phyloP scores from a whole-genome alignment of 2,329 filamentous ascomycete species.

The Ambrosiella cleistominuta region DNA sequence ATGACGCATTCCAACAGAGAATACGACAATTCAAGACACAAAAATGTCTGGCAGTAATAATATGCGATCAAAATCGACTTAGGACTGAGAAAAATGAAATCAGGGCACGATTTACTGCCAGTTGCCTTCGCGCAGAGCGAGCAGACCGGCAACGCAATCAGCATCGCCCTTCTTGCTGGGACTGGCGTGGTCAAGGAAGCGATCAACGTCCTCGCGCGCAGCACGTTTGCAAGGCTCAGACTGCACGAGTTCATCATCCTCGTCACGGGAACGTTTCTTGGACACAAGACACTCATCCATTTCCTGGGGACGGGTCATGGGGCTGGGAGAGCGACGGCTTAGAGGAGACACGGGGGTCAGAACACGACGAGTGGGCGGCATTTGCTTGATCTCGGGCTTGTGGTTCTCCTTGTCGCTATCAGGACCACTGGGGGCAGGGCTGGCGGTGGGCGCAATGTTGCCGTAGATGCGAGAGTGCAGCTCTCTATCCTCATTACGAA shows the following conservation, averaged over 20 bases:
- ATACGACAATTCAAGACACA: background rate
- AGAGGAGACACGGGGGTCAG: constrained; percentile 22
- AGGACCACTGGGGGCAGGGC: constrained; percentile 7
- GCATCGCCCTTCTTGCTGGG: constrained; percentile 64
- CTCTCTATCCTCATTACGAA: constrained; percentile 33
- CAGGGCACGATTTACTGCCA: constrained; percentile 32
- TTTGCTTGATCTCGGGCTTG: constrained; percentile 35
- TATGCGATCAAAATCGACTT: background rate
- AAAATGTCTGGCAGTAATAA: background rate
- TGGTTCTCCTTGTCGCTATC: constrained; percentile 81
- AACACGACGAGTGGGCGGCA: constrained; percentile 17
- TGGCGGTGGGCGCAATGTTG: constrained; percentile 1
- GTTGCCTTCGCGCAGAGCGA: constrained; percentile 81
- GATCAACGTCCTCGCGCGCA: constrained; percentile 43
- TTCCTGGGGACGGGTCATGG: constrained; percentile 7
- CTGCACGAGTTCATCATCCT: background rate
- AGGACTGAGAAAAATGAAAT: background rate
- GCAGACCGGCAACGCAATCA: constrained; percentile 74
- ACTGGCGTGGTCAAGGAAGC: constrained; percentile 54
- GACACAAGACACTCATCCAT: constrained; percentile 18
- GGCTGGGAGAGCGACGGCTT: constrained; percentile 17
- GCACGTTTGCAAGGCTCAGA: constrained; percentile 16
- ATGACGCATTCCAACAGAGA: background rate
- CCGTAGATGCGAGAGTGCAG: background rate
- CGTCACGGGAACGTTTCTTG: constrained; percentile 10